Evolutionary conservation across 73 alveolate species (phyloP), one percentile per base, ranked within the genome.

Genomic region (Uronychia setigera): DNA sequence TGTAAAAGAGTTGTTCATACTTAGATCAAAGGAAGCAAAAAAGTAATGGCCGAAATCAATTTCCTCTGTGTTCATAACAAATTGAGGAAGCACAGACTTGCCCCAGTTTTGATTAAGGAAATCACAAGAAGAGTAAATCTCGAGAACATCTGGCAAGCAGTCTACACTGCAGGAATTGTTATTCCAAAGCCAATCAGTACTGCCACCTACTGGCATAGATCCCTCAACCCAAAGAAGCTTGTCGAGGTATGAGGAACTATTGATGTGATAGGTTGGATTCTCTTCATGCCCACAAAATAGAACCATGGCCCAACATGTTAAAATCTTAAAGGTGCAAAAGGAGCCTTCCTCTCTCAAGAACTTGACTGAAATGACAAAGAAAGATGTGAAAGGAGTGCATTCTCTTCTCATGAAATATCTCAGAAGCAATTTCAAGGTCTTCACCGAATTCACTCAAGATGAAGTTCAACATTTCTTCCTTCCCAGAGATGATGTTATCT

Each of bases 61-160:
- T 97, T 94, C 90, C 86, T 98, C 77, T 98, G 99, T 88, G 99
- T 98, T 76, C 97, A 94, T 89, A 96, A 97, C 93, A 97, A 98
- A 87, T 84, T 96, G 83, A 91, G 99, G 86, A 86, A 95, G 78
- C 95, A 95, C 83, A 81, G 99, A 81, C 86, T 98, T 74, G 99
- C 99, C 14, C 99, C 99, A 1, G 99, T 96, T 32, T 87, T 96
- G 75, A 90, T 90, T 58, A 92, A 93, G 91, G 99, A 98, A 93
- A 90, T 98, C 78, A 97, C 99, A 25, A 93, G 99, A 81, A 90
- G 99, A 90, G 98, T 97, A 79, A 96, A 98, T 88, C 75, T 96
- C 46, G 90, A 91, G 89, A 89, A 94, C 88, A 90, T 96, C 30
- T 98, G 99, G 99, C 98, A 98, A 88, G 99, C 99, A 5, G 94